Evolutionary conservation across 177 flowering plant genomes (phyloP).

Genomic region (Tripterygium wilfordii): DNA sequence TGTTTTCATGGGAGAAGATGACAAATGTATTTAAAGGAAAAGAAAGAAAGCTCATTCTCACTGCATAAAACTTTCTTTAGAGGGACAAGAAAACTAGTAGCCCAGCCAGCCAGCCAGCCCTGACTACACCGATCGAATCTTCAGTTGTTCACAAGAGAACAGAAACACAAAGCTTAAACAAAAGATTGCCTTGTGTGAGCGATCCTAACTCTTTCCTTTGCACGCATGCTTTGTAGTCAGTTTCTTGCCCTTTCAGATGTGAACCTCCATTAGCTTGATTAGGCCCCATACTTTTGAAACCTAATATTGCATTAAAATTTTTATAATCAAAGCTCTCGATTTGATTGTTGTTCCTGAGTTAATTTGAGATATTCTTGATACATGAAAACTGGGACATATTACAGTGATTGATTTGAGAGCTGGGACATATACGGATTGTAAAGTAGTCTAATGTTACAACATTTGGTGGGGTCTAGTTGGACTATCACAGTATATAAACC

Average conservation of each 20-base stretch:
- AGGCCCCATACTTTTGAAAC: not conserved
- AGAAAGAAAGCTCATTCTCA: slow-evolving; percentile 34
- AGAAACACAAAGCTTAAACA: slow-evolving; percentile 6
- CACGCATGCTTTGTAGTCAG: slow-evolving; percentile 15
- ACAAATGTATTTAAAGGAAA: slow-evolving; percentile 13
- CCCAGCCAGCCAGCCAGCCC: no score
- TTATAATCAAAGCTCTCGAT: no score
- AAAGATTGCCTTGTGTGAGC: slow-evolving; percentile 6
- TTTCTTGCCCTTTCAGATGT: not conserved
- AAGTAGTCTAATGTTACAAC: no score
- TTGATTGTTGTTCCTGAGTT: no score
- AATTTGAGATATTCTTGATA: no score
- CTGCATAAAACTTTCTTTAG: slow-evolving; percentile 26
- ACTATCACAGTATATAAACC: not conserved
- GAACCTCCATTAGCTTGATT: not conserved
- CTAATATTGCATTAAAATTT: no score
- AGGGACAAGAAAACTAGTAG: slow-evolving; percentile 15
- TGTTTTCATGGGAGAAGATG: slow-evolving; percentile 21
- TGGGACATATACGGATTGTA: no score
- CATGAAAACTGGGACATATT: no score
- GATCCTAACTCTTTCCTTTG: slow-evolving; percentile 7
- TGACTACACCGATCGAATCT: slow-evolving; percentile 27
- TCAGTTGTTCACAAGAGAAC: slow-evolving; percentile 23
- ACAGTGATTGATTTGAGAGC: slow-evolving; percentile 7
- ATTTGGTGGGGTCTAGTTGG: not conserved